Evolutionary conservation across 345 rosid genomes (phyloP).

Genomic region (Salix brachista): DNA sequence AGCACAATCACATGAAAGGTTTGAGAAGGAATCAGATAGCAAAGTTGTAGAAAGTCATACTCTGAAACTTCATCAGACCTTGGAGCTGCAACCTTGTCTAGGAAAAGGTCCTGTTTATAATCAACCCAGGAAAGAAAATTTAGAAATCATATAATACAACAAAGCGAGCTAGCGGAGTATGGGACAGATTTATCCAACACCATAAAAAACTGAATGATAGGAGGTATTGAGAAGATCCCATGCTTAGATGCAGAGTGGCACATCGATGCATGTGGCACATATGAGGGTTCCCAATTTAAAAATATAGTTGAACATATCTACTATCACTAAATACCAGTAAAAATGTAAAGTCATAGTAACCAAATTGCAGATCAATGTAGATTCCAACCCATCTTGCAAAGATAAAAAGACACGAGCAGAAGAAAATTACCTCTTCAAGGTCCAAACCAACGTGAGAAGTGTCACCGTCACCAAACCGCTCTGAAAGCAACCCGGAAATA

Average conservation of each 20-base stretch:
- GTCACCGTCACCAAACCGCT: conserved; percentile 98
- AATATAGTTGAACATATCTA: not conserved
- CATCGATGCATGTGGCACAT: not conserved
- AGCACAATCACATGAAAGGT: not conserved
- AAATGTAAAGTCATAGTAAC: not conserved
- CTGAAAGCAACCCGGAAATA: conserved; percentile 36
- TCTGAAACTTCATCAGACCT: conserved; percentile 40
- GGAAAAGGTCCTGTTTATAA: conserved; percentile 62
- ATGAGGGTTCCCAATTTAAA: not conserved
- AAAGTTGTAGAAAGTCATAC: conserved; percentile 37
- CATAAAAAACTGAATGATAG: not conserved
- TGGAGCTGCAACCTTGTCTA: conserved; percentile 46
- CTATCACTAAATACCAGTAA: not conserved
- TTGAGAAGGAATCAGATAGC: not conserved
- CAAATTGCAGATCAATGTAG: not conserved
- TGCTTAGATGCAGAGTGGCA: not conserved
- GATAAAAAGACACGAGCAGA: not conserved
- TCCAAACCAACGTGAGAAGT: conserved; percentile 85
- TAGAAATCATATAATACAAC: not conserved
- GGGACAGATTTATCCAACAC: not conserved
- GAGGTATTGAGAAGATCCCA: not conserved
- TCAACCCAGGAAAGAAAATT: conserved; percentile 12
- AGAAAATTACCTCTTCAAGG: conserved; percentile 77
- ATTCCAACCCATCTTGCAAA: not conserved
- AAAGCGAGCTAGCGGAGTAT: not conserved